phyloP scores from a whole-genome alignment of 2,329 filamentous ascomycete species.

The Xylaria polymorpha region DNA sequence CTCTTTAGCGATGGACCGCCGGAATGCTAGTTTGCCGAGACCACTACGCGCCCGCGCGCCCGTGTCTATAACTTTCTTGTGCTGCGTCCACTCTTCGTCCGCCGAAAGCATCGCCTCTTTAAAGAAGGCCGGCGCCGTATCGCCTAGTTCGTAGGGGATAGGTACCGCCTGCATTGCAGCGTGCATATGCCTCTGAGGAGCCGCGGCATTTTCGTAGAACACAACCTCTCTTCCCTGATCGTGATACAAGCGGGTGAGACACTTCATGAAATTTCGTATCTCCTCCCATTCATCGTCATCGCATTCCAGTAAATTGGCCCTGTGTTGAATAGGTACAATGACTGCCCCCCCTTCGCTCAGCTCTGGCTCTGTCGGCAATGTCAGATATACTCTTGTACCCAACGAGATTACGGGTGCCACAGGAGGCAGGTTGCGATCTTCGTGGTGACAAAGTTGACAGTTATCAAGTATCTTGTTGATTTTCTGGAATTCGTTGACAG shows the following conservation, averaged over 20 bases:
- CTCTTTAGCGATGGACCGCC: slow-evolving; percentile 86
- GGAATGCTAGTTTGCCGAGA: slow-evolving; percentile 83
- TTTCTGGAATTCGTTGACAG: slow-evolving; percentile 89
- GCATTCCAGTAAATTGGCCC: slow-evolving; percentile 91
- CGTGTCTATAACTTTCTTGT: slow-evolving; percentile 94
- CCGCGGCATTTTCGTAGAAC: slow-evolving; percentile 97
- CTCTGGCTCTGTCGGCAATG: slow-evolving; percentile 89
- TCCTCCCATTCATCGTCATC: slow-evolving; percentile 99
- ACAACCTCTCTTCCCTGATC: slow-evolving; percentile 91
- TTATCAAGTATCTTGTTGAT: slow-evolving; percentile 86
- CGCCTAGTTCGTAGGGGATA: slow-evolving; percentile 89
- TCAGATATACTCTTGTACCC: slow-evolving; percentile 86
- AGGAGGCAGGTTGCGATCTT: slow-evolving; percentile 79
- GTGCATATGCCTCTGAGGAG: slow-evolving; percentile 81
- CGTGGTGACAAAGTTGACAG: slow-evolving; percentile 92
- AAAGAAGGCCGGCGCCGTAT: slow-evolving; percentile 94
- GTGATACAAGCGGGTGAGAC: slow-evolving; percentile 91
- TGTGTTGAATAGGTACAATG: slow-evolving; percentile 89
- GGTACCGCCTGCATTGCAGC: slow-evolving; percentile 88
- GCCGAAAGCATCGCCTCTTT: slow-evolving; percentile 88
- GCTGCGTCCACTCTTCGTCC: slow-evolving; percentile 95
- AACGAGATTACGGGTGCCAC: slow-evolving; percentile 87
- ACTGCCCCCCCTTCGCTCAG: slow-evolving; percentile 84
- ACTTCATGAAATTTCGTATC: slow-evolving; percentile 99
- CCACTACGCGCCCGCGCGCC: slow-evolving; percentile 72